phyloP scores from a whole-genome alignment of 495 filamentous ascomycete species.

The Ascobolus immersus region DNA sequence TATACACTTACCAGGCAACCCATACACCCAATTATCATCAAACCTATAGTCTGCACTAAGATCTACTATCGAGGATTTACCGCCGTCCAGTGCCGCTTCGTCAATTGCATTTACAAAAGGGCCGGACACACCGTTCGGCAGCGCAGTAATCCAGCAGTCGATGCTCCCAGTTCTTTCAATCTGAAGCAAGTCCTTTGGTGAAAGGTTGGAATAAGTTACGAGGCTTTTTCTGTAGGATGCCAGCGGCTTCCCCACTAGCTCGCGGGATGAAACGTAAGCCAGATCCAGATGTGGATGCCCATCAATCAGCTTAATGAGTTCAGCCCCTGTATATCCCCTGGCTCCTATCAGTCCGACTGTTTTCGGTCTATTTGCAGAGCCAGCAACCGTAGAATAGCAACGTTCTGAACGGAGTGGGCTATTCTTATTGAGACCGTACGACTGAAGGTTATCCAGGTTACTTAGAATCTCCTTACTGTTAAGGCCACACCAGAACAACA shows the following conservation, averaged over 20 bases:
- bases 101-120: conserved; percentile 84
- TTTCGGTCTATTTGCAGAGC: too few species aligned
- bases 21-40: conserved; percentile 75
- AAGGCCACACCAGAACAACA: conserved; percentile 93
- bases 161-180: conserved; percentile 84
- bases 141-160: conserved; percentile 95
- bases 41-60: conserved; percentile 92
- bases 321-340: conserved; percentile 87
- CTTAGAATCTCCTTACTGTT: too few species aligned
- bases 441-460: too few species aligned
- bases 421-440: too few species aligned
- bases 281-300: conserved; percentile 85
- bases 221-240: conserved; percentile 82
- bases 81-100: conserved; percentile 31
- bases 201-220: conserved; percentile 78
- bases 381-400: too few species aligned
- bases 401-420: too few species aligned
- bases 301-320: conserved; percentile 71
- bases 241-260: conserved; percentile 71
- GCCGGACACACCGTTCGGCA: conserved; percentile 92
- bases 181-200: conserved; percentile 63
- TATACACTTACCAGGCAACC: conserved; percentile 34
- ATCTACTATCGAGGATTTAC: conserved; percentile 68
- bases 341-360: conserved; percentile 83
- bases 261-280: conserved; percentile 78